Evolutionary conservation across 306 rosid species (phyloP), one percentile per base, ranked within the genome.

Genomic region (Phaseolus lunatus): DNA sequence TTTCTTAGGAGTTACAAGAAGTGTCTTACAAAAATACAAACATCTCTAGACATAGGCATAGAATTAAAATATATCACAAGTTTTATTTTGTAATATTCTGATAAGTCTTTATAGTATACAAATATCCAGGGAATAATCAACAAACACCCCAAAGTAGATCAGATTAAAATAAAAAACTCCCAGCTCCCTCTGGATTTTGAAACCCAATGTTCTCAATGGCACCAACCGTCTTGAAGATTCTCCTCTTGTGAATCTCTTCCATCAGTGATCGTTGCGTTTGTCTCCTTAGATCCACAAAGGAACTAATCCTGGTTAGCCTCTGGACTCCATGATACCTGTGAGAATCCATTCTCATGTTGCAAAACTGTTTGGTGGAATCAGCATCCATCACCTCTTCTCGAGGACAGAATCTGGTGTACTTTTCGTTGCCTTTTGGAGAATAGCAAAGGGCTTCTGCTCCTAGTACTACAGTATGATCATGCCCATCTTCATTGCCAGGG

Each of bases 201-300:
- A 86, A 94, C 5, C 96, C 98, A 72, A 92, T 85, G 83, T 87
- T 87, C 86, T 87, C 93, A 76, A 92, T 62, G 19, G 93, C 82
- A 14, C 86, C 90, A 23, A 92, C 92, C 0, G 96, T 95, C 10
- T 92, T 90, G 73, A 78, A 88, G 86, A 86, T 20, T 50, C 96
- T 81, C 67, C 87, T 86, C 86, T 87, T 92, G 74, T 86, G 79
- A 41, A 95, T 79, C 88, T 89, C 91, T 57, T 92, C 90, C 59
- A 90, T 80, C n/a, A 92, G 65, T 9, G 95, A 88, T 63, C 90
- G 66, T 78, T 90, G 93, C 80, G 62, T 75, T 63, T 87, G 90
- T 58, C 87, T 89, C 27, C 91, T 88, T 35, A 88, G 73, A 35
- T 95, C 96, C 9, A 85, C 84, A 9, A 61, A 85, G 3, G 98